Conservation (phyloP, 371 early-diverging fungal genomes). For the Mucor ambiguus region DNA sequence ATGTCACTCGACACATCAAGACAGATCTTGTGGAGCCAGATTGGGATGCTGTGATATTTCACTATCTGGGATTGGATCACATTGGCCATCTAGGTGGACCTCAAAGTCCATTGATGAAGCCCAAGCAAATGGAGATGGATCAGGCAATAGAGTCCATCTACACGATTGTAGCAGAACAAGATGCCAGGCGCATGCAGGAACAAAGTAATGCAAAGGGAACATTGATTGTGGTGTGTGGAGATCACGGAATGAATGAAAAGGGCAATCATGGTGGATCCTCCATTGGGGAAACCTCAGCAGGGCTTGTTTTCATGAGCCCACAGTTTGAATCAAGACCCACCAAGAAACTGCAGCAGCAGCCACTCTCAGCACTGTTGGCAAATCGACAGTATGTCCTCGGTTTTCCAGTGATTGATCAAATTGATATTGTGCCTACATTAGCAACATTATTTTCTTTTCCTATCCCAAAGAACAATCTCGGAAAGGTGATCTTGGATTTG, state of each 20-base stretch:
- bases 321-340: slow-evolving; percentile 40
- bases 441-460: slow-evolving; percentile 84
- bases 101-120: slow-evolving; percentile 68
- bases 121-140: slow-evolving; percentile 85
- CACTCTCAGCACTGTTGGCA: not conserved
- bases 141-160: slow-evolving; percentile 61
- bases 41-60: slow-evolving; percentile 89
- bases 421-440: slow-evolving; percentile 89
- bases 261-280: slow-evolving; percentile 75
- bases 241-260: slow-evolving; percentile 98
- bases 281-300: slow-evolving; percentile 62
- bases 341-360: slow-evolving; percentile 4
- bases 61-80: slow-evolving; percentile 96
- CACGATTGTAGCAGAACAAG: slow-evolving; percentile 47
- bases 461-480: slow-evolving; percentile 91
- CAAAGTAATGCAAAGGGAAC: slow-evolving; percentile 64
- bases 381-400: slow-evolving; percentile 10
- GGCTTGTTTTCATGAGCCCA: slow-evolving; percentile 54
- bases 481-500: slow-evolving; percentile 74
- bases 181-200: slow-evolving; percentile 35
- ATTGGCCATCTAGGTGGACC: slow-evolving; percentile 94
- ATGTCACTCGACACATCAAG: slow-evolving; percentile 80
- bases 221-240: slow-evolving; percentile 93
- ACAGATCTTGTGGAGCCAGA: slow-evolving; percentile 57
- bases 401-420: slow-evolving; percentile 68